Evolutionary conservation across 371 early-diverging fungal species (phyloP), one percentile per base, ranked within the genome.

Genomic region (Mortierella sp.): DNA sequence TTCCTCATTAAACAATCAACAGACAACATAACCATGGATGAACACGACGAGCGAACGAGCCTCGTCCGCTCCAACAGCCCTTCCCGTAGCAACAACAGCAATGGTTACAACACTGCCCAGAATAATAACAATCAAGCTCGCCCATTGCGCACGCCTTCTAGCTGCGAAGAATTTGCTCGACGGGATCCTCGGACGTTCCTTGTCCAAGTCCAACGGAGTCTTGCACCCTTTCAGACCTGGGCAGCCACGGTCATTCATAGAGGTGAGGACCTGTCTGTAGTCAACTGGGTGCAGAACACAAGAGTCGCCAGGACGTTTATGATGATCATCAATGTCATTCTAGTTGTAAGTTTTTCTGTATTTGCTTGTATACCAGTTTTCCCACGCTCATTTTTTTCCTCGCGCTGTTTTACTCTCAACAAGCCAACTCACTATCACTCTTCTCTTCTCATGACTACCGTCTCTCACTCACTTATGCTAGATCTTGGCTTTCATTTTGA

Each of bases 251-350:
- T 58, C 32, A 53, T 75, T 37, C 69, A 47, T 49, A 57, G 26
- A 13, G 31, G 55, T 1, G 69, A 64, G 29, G 61, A 64, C 2
- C 55, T 69, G 17, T 57, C 63, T 49, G 31, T 47, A 53, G 65
- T 75, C 56, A 68, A 64, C 56, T 69, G 68, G 75, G 69, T 75
- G 40, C 75, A 75, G 56, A 75, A 59, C 42, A 54, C 75, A 10
- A 68, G 75, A 4, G 69, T 75, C 23, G 69, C 75, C 49, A 64
- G 61, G 51, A 75, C 51, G 17, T 75, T 75, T 32, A 60, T 69
- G 54, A 64, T 75, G 65, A 65, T 65, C 40, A 55, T 75, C 32
- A 75, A 75, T 40, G 49, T 60, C 63, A 23, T 75, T 29, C 64
- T 75, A 35, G 65, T 61, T n/a, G 75, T 75, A 55, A 75, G 69